Evolutionary conservation across 1,139 yeast genomes (phyloP), one percentile per base, ranked within the genome.

Genomic region (Zygoascus hellenicus): DNA sequence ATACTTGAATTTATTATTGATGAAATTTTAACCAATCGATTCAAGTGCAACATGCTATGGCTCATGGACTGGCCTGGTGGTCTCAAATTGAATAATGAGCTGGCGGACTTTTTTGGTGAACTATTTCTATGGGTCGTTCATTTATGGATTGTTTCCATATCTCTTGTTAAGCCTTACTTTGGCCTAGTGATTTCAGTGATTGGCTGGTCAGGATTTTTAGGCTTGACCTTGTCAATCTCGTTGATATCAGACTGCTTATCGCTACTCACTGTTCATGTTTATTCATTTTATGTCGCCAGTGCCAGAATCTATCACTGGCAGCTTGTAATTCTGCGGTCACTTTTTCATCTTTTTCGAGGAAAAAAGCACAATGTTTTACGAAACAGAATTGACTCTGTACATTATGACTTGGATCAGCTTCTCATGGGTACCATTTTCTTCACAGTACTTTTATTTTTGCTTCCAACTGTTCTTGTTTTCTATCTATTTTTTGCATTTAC

Each of bases 21-120:
- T 39, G 59, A 64, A 19, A 45, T 59, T 0, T 51, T 81, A 7
- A 66, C 76, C 2, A 60, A 64, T 22, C 66, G 66, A 34, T 66
- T 83, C 44, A 69, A 73, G 36, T 56, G 62, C 2, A 65, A 83
- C 30, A 80, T 90, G 10, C 57, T 71, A 1, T 85, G 96, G 94
- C 72, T 94, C 32, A 88, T 90, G 68, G 78, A 78, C 54, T 86
- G 92, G 62, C 98, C 98, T 0, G 96, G 95, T 9, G 98, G 98
- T 2, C 81, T 94, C 59, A 94, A 94, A 61, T 75, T 94, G 49
- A 94, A 94, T 64, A 82, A 80, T 48, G 97, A 89, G 59, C 71
- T 94, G 32, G 90, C 97, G 0, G 75, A 73, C 26, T 94, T 94
- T 59, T 74, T 90, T 63, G 96, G 96, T 19, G 96, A 89, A 49